Base-by-base conservation (phyloP, 2,329 filamentous ascomycete species). In the Neoarthrinium moseri region DNA sequence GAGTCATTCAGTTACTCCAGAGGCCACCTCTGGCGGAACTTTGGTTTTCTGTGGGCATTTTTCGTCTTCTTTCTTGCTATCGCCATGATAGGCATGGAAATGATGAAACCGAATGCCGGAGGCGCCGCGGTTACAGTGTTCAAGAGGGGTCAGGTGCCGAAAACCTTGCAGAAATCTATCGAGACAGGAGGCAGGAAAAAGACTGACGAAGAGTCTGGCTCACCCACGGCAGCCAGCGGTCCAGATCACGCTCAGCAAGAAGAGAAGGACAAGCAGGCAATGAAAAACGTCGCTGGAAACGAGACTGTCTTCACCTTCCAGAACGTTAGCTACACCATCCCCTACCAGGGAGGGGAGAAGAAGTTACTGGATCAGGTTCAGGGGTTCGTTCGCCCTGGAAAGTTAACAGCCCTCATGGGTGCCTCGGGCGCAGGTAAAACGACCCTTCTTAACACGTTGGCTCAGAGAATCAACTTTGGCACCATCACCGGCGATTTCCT, bases 321-420 rank as follows among this genome's bases (percentile, higher is more conserved):
- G 50, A 63, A 76, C 33, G 66, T 79, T 46, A 72, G 74, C 40
- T 79, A 78, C 49, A 73, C 65, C 0, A 73, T 75, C 2, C 71
- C 71, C 10, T 68, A 65, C 50, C 87, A 89, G 57, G 74, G 75
- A 3, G 80, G 88, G 41, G 68, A 78, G n/a, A 77, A 86, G 17
- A 80, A 83, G 39, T 78, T 94, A 44, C 69, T 94, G 17, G 80
- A 91, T 49, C 77, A 90, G 49, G 84, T 92, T 1, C 84, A 91
- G 56, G 89, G 89, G n/a, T 92, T 85, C 74, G 87, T 94, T 34
- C 87, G 89, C 50, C 89, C 89, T 1, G 89, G 89, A 24, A 91
- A 86, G 43, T 67, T 91, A 40, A 91, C 87, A 8, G 89, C 87
- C 7, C 74, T 91, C 1, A 92, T 92, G 88, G 86, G 74, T 27